A percentile compares a stretch with the other conserved stretches of the same genome.
These are phyloP conservation scores for Dothiorella sarmentorum DNA, from an alignment of 2,329 filamentous ascomycete species.

Conservation along the genomic window DNA sequence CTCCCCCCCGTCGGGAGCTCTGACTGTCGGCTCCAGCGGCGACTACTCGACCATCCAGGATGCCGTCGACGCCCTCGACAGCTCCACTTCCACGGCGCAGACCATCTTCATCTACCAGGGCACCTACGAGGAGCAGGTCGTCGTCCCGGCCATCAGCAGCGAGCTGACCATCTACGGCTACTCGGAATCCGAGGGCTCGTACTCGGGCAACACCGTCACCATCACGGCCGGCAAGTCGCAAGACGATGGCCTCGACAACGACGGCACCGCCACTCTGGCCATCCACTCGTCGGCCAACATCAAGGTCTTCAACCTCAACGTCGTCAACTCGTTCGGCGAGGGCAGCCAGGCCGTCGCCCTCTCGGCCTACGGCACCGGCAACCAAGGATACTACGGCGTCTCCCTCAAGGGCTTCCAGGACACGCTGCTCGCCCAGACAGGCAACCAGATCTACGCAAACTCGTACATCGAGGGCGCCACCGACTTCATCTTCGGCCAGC, in stretches of 20 bases:
- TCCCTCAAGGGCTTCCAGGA: slow-evolving; percentile 55
- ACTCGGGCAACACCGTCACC: slow-evolving; percentile 55
- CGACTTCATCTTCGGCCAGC: slow-evolving; percentile 56
- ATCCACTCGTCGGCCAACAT: slow-evolving; percentile 47
- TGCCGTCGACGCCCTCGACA: slow-evolving; percentile 54
- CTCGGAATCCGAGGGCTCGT: slow-evolving; percentile 49
- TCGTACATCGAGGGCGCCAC: slow-evolving; percentile 56
- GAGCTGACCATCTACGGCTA: slow-evolving; percentile 55
- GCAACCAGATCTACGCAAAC: slow-evolving; percentile 53
- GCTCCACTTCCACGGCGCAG: slow-evolving; percentile 44
- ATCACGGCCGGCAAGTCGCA: slow-evolving; percentile 42
- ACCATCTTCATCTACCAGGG: slow-evolving; percentile 59
- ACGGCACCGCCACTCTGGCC: slow-evolving; percentile 48
- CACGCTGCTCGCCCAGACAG: slow-evolving; percentile 41
- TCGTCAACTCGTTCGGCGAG: slow-evolving; percentile 42
- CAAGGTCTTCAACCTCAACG: slow-evolving; percentile 58
- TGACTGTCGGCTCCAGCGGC: slow-evolving; percentile 39
- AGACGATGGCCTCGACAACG: slow-evolving; percentile 41
- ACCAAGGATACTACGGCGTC: slow-evolving; percentile 55
- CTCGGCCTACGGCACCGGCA: slow-evolving; percentile 42
- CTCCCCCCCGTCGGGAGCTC: slow-evolving; percentile 45
- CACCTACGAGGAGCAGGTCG: slow-evolving; percentile 57
- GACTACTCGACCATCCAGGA: slow-evolving; percentile 47
- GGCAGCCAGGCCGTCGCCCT: slow-evolving; percentile 47
- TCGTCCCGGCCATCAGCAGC: slow-evolving; percentile 46